These are phyloP conservation scores for Tylopilus rubrobrunneus DNA, from an alignment of 768 basidiomycete species.

Conservation along the genomic window DNA sequence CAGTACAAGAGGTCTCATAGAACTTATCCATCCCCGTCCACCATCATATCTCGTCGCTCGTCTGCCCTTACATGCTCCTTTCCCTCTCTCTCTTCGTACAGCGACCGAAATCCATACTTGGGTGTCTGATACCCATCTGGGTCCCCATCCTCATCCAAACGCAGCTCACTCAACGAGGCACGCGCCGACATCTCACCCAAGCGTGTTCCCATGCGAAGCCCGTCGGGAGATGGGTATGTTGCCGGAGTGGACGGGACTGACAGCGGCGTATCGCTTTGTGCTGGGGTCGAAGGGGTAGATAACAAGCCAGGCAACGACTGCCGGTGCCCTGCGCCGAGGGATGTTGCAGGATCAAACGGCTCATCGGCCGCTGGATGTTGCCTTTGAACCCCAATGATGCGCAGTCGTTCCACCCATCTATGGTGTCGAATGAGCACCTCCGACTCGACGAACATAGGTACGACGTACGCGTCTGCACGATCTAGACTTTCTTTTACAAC, in stretches of 20 bases:
- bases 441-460: not conserved
- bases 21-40: conserved; percentile 14
- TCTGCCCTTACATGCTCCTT: conserved; percentile 1
- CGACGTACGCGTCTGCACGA: conserved; percentile 74
- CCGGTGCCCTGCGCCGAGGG: conserved; percentile 5
- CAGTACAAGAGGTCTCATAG: not conserved
- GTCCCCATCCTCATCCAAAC: conserved; percentile 20
- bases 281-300: conserved; percentile 30
- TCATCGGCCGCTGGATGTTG: conserved; percentile 29
- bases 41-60: conserved; percentile 14
- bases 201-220: conserved; percentile 22
- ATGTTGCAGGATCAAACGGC: conserved; percentile 1
- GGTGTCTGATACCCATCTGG: conserved; percentile 21
- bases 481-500: conserved; percentile 88
- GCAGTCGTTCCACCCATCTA: conserved; percentile 82
- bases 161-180: conserved; percentile 29
- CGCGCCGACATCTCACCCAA: conserved; percentile 27
- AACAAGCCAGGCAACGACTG: conserved; percentile 28
- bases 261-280: conserved; percentile 22
- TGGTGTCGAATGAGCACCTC: not conserved
- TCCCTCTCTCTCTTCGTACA: conserved; percentile 6
- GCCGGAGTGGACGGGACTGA: conserved; percentile 30
- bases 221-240: conserved; percentile 25
- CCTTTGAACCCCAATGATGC: conserved; percentile 73
- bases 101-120: conserved; percentile 8